Evolutionary conservation across 345 rosid genomes (phyloP), one percentile per base, ranked within the genome.

Genomic region (Noccaea caerulescens): DNA sequence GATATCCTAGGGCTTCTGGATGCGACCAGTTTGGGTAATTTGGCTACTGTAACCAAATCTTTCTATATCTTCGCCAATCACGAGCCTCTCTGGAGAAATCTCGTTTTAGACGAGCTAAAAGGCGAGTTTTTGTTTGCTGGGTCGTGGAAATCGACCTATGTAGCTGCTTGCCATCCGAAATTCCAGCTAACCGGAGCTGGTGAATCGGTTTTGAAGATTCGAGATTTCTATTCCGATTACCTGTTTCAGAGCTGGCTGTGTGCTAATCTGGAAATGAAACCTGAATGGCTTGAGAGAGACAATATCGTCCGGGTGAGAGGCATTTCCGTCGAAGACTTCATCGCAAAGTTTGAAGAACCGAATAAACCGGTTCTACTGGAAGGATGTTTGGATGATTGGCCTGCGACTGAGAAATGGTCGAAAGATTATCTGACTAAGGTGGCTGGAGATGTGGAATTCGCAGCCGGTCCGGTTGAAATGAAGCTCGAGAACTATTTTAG

Each of bases 201-300:
- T 13, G 66, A 37, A 18, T 79, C 79, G 1, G 77, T 75, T 50
- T 64, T 88, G 77, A 82, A 65, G 75, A 84, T 94, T 45, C 79
- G 86, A 68, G 92, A 94, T 52, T 91, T 94, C 66, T 94, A 83
- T 54, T 94, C 97, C 10, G 97, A 94, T 76, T 86, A 91, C 80
- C 72, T 91, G 66, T 91, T 94, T 56, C 99, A 91, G 82, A 91
- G 95, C 57, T 94, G 99, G 99, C 73, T 94, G 27, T 94, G 97
- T 82, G 97, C 99, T 45, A 94, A 86, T 81, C 89, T 94, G 58
- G 99, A 89, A 76, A 91, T 94, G 97, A 94, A 87, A 79, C 84
- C 83, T 2, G 92, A 89, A 69, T 94, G 99, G 99, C 90, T 94
- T 30, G 83, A 83, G 77, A 85, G 96, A 59, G 97, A 94, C 43